phyloP scores from a whole-genome alignment of 2,329 filamentous ascomycete species.

The Leptographium galeiforme region DNA sequence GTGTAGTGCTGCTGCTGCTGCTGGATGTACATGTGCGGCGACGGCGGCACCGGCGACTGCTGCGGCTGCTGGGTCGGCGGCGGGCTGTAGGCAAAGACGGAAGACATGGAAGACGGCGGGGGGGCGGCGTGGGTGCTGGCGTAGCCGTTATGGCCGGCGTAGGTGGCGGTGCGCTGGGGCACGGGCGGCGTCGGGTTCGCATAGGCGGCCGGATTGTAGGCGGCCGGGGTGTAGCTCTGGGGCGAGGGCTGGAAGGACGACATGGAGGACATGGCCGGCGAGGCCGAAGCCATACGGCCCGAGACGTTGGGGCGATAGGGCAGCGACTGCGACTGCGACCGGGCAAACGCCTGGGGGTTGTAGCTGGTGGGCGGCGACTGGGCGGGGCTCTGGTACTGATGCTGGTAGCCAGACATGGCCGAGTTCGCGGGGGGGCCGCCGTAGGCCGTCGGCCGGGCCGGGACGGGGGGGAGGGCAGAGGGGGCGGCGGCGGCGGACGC shows the following conservation, averaged over 20 bases:
- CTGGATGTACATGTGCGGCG: conserved; percentile 5
- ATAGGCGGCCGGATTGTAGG: conserved; percentile 49
- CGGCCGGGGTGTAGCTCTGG: conserved; percentile 28
- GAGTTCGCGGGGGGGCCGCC: conserved; percentile 21
- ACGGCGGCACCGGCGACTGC: neutral
- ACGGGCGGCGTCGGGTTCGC: conserved; percentile 25
- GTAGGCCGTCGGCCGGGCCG: conserved; percentile 21
- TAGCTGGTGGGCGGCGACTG: conserved; percentile 41
- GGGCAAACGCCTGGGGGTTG: conserved; percentile 55
- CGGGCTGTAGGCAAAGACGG: neutral
- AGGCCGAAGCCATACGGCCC: conserved; percentile 20
- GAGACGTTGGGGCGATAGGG: conserved; percentile 21
- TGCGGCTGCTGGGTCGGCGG: neutral
- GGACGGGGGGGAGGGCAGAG: neutral
- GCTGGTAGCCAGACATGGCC: conserved; percentile 37
- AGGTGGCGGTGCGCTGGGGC: conserved; percentile 38
- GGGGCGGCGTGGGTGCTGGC: conserved; percentile 18
- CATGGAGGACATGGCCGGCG: conserved; percentile 22
- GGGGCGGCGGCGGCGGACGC: conserved; percentile 7
- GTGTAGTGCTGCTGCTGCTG: conserved; percentile 11
- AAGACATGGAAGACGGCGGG: no score
- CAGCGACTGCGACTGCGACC: conserved; percentile 38
- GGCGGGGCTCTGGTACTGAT: conserved; percentile 35
- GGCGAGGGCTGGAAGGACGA: conserved; percentile 19
- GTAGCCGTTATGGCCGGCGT: conserved; percentile 33